Evolutionary conservation across 352 stramenopile genomes (phyloP), one percentile per base, ranked within the genome.

Genomic region (Saprolegnia diclina): DNA sequence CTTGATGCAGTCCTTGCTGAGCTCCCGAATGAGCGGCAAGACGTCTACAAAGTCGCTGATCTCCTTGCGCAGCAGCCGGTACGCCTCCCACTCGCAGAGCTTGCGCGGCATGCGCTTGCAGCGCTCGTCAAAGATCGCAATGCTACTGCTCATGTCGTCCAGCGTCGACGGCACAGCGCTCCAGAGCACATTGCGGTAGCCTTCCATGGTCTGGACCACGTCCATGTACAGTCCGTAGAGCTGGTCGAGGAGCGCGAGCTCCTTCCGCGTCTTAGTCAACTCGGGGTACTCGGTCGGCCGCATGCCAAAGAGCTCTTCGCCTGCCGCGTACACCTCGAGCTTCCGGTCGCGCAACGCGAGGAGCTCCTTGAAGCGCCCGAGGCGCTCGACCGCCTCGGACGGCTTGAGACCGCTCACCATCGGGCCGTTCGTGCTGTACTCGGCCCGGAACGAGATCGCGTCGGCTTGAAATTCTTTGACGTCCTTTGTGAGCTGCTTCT

Each of bases 231-330:
- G 76, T 13, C 77, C 79, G 37, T 97, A 97, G 7, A 97, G 76
- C 65, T 95, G 87, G 55, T 96, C 89, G 24, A 96, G 65, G 2
- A 97, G 69, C 19, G 73, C 72, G 52, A 97, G 71, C 72, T 97
- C 90, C 65, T 97, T 96, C 19, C 88, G 86, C 21, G 87, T 96
- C 44, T 91, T 90, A 3, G 81, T 65, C n/a, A 97, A 73, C 44
- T 94, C 89, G 1, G 87, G 83, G 54, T 91, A 90, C 52, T 90
- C 79, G 0, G 81, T 90, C 0, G 75, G 75, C 3, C 85, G 78
- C 73, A 97, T 90, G 4, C 87, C 90, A 71, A 97, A 97, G 21
- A 97, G 71, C 72, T 96, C 88, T 67, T 97, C 90, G 35, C 90
- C 90, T 7, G 79, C 87, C 0, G 76, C 80, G 59, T 93, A 96